Percentiles rank a stretch among this genome's conserved stretches.
These are phyloP conservation scores for Auriscalpium orientale DNA, from an alignment of 768 basidiomycete species.

Conservation along the genomic window DNA sequence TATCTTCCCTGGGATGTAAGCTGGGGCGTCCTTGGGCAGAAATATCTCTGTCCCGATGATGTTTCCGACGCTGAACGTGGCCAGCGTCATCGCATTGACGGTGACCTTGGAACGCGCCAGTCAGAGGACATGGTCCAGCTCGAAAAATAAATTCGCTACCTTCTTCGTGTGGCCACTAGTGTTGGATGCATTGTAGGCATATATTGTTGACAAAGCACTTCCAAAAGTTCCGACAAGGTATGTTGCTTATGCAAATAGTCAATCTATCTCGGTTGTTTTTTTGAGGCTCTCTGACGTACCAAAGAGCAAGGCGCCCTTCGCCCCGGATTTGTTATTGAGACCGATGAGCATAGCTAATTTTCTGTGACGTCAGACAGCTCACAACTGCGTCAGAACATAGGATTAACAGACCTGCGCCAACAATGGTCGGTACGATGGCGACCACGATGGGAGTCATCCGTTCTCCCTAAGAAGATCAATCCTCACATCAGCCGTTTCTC, in stretches of 20 bases:
- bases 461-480: slow-evolving; percentile 32
- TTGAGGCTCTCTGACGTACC: slow-evolving; percentile 27
- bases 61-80: slow-evolving; percentile 49
- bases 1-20: slow-evolving; percentile 59
- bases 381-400: slow-evolving; percentile 1
- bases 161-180: slow-evolving; percentile 64
- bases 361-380: too few species aligned
- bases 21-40: slow-evolving; percentile 51
- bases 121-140: background rate
- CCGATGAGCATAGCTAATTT: slow-evolving; percentile 43
- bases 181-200: slow-evolving; percentile 60
- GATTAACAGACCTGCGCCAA: slow-evolving; percentile 37
- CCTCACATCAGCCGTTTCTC: background rate
- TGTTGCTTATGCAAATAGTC: slow-evolving; percentile 25
- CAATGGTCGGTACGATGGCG: slow-evolving; percentile 49
- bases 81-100: slow-evolving; percentile 52
- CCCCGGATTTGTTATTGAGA: slow-evolving; percentile 32
- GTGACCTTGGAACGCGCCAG: slow-evolving; percentile 31
- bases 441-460: slow-evolving; percentile 56
- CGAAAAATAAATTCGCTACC: slow-evolving; percentile 15
- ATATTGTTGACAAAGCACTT: slow-evolving; percentile 49
- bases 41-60: slow-evolving; percentile 60
- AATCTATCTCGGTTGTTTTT: background rate
- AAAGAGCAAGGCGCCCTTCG: slow-evolving; percentile 49
- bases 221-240: slow-evolving; percentile 52